Evolutionary conservation across 345 rosid species (phyloP).

Genomic region (Citrus mangshanensis): DNA sequence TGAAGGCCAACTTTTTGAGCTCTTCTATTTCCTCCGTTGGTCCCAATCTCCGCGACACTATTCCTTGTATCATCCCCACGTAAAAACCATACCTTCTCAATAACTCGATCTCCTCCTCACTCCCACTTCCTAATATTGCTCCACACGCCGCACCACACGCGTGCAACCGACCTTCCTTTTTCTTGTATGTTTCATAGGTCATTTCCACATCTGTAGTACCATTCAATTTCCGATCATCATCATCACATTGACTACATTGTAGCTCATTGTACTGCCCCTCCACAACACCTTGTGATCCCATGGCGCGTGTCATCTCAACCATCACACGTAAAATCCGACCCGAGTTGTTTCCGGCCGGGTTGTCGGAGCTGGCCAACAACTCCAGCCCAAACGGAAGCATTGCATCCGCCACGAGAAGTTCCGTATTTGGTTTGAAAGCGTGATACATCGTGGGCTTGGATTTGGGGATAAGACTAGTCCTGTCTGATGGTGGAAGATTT

Average conservation of each 20-base stretch:
- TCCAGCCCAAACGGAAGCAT: slow-evolving; percentile 50
- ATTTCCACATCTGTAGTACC: not conserved
- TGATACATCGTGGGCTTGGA: slow-evolving; percentile 14
- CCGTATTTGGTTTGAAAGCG: slow-evolving; percentile 33
- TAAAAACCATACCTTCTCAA: slow-evolving; percentile 43
- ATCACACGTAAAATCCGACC: slow-evolving; percentile 41
- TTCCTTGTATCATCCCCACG: slow-evolving; percentile 45
- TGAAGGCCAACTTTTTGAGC: slow-evolving; percentile 23
- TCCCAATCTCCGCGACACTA: not conserved
- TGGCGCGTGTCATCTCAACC: slow-evolving; percentile 41
- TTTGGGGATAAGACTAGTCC: slow-evolving; percentile 5
- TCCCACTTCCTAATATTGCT: slow-evolving; percentile 64
- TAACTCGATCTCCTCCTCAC: slow-evolving; percentile 46
- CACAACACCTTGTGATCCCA: slow-evolving; percentile 46
- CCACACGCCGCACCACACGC: slow-evolving; percentile 61
- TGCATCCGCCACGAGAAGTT: slow-evolving; percentile 47
- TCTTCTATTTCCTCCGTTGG: slow-evolving; percentile 12
- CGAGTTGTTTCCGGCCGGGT: slow-evolving; percentile 20
- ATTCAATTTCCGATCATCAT: not conserved
- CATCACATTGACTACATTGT: not conserved
- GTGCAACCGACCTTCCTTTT: slow-evolving; percentile 45
- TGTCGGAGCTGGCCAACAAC: slow-evolving; percentile 26
- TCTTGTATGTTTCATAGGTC: slow-evolving; percentile 21
- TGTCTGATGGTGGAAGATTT: slow-evolving; percentile 22
- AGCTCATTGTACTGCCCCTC: slow-evolving; percentile 34